Evolutionary conservation across 352 stramenopile species (phyloP).

Genomic region (Globisporangium perplexum): DNA sequence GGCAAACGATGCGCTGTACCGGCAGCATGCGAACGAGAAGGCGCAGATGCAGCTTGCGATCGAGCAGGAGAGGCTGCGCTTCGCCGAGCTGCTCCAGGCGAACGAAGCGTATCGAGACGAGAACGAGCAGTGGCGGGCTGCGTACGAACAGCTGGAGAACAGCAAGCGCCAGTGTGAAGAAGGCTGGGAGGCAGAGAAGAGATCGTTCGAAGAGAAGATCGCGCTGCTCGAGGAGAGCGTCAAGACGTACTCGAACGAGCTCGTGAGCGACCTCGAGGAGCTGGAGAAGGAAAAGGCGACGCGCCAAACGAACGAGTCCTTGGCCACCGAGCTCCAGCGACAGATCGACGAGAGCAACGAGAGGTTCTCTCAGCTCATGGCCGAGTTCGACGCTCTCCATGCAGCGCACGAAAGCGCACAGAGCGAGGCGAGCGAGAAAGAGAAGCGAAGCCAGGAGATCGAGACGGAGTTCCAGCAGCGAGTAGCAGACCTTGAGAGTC

Average conservation of each 20-base stretch:
- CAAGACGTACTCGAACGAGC: constrained; percentile 40
- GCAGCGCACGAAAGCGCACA: constrained; percentile 27
- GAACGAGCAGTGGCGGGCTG: constrained; percentile 50
- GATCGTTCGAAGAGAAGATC: constrained; percentile 48
- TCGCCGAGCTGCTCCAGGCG: constrained; percentile 32
- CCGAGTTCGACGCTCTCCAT: constrained; percentile 45
- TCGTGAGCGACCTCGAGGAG: constrained; percentile 41
- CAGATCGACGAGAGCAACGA: constrained; percentile 53
- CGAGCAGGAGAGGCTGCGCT: constrained; percentile 51
- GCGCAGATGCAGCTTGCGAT: constrained; percentile 70
- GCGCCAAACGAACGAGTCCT: constrained; percentile 24
- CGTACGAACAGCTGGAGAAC: constrained; percentile 51
- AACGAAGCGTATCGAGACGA: constrained; percentile 45
- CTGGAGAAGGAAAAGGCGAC: constrained; percentile 42
- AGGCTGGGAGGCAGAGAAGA: constrained; percentile 32
- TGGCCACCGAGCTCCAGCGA: constrained; percentile 36
- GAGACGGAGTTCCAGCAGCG: constrained; percentile 16
- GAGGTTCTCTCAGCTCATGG: constrained; percentile 45
- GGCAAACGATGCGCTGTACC: constrained; percentile 55
- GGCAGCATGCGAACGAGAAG: constrained; percentile 69
- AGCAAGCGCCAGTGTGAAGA: constrained; percentile 46
- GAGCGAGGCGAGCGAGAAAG: constrained; percentile 17
- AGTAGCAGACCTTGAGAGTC: constrained; percentile 22
- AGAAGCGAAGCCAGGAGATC: constrained; percentile 20
- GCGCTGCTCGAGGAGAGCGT: constrained; percentile 41